Conservation (phyloP, 352 stramenopile genomes). For the Stramenopiles sp. region DNA sequence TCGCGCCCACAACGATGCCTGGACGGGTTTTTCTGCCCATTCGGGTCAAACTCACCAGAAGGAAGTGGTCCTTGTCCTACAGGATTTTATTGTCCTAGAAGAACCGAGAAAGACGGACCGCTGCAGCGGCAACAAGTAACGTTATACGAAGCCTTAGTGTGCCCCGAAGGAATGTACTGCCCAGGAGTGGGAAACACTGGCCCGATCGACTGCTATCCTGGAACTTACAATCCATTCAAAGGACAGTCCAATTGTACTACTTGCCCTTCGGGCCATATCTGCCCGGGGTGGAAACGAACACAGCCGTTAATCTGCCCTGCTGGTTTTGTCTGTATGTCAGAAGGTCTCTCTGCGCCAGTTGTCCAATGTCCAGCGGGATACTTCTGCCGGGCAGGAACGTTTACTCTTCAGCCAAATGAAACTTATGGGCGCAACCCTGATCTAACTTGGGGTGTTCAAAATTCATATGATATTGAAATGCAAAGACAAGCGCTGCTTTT, state of each 20-base stretch:
- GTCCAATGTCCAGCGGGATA: constrained; percentile 80
- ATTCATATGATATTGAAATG: constrained; percentile 9
- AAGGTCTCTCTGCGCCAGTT: constrained; percentile 59
- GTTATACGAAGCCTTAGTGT: constrained; percentile 50
- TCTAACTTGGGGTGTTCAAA: background rate
- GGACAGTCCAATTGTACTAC: constrained; percentile 73
- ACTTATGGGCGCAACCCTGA: background rate
- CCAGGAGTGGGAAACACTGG: constrained; percentile 76
- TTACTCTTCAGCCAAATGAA: constrained; percentile 49
- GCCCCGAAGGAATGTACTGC: constrained; percentile 73
- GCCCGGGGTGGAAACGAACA: constrained; percentile 52
- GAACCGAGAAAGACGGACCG: constrained; percentile 25
- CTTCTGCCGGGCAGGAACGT: constrained; percentile 71
- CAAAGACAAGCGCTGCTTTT: background rate
- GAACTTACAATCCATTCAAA: constrained; percentile 62
- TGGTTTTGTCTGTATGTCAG: constrained; percentile 82
- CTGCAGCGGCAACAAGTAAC: background rate
- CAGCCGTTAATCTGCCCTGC: constrained; percentile 57
- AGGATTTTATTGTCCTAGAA: constrained; percentile 76
- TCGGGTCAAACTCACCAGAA: constrained; percentile 64
- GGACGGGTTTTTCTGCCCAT: constrained; percentile 83
- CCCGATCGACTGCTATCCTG: constrained; percentile 67
- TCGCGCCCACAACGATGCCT: constrained; percentile 80
- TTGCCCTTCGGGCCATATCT: constrained; percentile 78
- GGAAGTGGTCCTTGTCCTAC: constrained; percentile 75